Conservation (phyloP, 2,329 filamentous ascomycete species). For the Emydomyces testavorans region DNA sequence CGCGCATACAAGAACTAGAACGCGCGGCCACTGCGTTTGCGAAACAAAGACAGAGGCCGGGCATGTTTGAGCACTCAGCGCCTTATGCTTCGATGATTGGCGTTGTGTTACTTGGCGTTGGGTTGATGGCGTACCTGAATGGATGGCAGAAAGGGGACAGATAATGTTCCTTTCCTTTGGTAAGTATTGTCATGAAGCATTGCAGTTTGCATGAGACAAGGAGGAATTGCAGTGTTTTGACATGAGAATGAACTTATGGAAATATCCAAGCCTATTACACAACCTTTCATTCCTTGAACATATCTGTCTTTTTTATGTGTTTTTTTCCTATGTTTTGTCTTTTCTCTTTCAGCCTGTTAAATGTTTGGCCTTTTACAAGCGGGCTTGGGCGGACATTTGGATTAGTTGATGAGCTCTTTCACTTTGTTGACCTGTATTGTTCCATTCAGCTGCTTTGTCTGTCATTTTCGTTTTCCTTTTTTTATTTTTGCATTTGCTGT, state of each 20-base stretch:
- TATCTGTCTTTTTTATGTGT: constrained; percentile 2
- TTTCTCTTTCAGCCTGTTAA: not conserved
- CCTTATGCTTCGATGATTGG: constrained; percentile 75
- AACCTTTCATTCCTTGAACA: constrained; percentile 11
- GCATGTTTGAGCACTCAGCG: constrained; percentile 44
- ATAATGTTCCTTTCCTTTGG: constrained; percentile 21
- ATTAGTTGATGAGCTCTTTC: constrained; percentile 7
- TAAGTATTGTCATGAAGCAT: not conserved
- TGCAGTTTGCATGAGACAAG: constrained; percentile 1
- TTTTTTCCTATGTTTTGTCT: constrained; percentile 1
- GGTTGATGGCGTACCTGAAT: constrained; percentile 77
- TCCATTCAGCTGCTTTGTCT: not conserved
- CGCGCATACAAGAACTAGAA: constrained; percentile 27
- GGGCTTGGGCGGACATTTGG: constrained; percentile 14
- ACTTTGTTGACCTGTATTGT: not conserved
- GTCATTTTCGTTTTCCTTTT: not conserved
- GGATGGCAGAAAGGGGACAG: constrained; percentile 56
- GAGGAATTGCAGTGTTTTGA: constrained; percentile 9
- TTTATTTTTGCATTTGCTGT: too few relatives aligned
- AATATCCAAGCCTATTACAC: not conserved
- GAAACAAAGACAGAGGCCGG: constrained; percentile 24
- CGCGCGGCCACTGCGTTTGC: constrained; percentile 33
- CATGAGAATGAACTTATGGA: constrained; percentile 15
- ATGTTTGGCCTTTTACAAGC: constrained; percentile 12
- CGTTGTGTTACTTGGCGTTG: constrained; percentile 69